Evolutionary conservation across 2,329 filamentous ascomycete genomes (phyloP).

Genomic region (Colletotrichum chrysophilum): DNA sequence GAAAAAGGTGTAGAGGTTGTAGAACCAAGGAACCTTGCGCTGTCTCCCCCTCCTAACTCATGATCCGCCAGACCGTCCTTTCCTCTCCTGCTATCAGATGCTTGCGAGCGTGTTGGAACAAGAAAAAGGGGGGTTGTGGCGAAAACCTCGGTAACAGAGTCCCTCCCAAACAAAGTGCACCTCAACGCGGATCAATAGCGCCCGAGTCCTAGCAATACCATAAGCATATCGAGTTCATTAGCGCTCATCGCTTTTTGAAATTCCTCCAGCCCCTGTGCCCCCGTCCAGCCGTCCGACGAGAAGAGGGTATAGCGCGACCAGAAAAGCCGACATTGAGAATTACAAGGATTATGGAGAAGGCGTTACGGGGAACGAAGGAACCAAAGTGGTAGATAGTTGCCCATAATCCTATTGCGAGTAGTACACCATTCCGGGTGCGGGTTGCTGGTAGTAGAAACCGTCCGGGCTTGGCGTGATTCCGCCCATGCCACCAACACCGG

Average conservation of each 20-base stretch:
- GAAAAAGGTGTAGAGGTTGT: constrained; percentile 9
- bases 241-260: constrained; percentile 14
- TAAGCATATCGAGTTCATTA: constrained; percentile 8
- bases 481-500: constrained; percentile 71
- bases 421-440: constrained; percentile 61
- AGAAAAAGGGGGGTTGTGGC: background rate
- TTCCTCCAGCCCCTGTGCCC: constrained; percentile 16
- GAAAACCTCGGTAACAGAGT: background rate
- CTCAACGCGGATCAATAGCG: constrained; percentile 1
- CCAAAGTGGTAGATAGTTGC: background rate
- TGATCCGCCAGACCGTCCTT: background rate
- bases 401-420: constrained; percentile 59
- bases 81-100: background rate
- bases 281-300: constrained; percentile 16
- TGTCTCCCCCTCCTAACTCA: background rate
- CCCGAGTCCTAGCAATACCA: constrained; percentile 18
- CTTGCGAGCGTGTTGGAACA: background rate
- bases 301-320: constrained; percentile 12
- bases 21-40: background rate
- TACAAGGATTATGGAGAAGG: constrained; percentile 33
- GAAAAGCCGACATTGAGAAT: constrained; percentile 29
- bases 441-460: constrained; percentile 73
- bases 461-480: constrained; percentile 74
- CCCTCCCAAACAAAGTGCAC: background rate
- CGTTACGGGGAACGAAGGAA: constrained; percentile 10